These are phyloP conservation scores for Exophiala bonariae DNA, from an alignment of 2,329 filamentous ascomycete species.

Conservation along the genomic window DNA sequence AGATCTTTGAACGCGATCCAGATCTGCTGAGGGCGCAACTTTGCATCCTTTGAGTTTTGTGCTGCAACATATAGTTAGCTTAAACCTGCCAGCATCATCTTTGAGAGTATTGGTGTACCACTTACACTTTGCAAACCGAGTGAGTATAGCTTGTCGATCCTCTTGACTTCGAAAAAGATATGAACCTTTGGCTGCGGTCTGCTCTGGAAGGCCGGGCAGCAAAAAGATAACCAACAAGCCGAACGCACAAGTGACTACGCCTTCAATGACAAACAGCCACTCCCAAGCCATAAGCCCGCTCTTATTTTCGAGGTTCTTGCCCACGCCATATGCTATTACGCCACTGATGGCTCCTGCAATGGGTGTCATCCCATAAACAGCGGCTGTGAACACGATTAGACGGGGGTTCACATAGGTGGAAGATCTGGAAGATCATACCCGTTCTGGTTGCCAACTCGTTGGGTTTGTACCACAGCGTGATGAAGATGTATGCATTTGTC, in stretches of 20 bases:
- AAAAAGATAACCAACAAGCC: background rate
- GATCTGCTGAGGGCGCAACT: constrained; percentile 1
- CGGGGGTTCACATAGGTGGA: background rate
- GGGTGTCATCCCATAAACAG: background rate
- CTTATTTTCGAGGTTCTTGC: background rate
- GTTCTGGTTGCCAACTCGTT: constrained; percentile 3
- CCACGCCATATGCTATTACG: background rate
- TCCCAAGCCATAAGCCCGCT: background rate
- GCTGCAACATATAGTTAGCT: background rate
- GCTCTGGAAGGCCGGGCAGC: background rate
- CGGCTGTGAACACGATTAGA: too few species aligned
- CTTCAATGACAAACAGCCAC: constrained; percentile 1
- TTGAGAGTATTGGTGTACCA: too few species aligned
- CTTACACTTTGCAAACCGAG: background rate
- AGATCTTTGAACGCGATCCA: constrained; percentile 1
- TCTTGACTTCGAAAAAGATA: background rate
- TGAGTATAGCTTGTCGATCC: background rate
- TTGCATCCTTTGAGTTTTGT: background rate
- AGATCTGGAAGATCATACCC: background rate
- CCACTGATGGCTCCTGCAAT: background rate
- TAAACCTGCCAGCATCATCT: too few species aligned
- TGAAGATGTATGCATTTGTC: constrained; percentile 6
- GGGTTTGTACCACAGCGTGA: constrained; percentile 5
- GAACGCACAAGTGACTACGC: background rate
- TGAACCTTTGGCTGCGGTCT: background rate